These are phyloP conservation scores for Mortierella polycephala DNA, from an alignment of 371 early-diverging fungal genomes.

Conservation along the genomic window DNA sequence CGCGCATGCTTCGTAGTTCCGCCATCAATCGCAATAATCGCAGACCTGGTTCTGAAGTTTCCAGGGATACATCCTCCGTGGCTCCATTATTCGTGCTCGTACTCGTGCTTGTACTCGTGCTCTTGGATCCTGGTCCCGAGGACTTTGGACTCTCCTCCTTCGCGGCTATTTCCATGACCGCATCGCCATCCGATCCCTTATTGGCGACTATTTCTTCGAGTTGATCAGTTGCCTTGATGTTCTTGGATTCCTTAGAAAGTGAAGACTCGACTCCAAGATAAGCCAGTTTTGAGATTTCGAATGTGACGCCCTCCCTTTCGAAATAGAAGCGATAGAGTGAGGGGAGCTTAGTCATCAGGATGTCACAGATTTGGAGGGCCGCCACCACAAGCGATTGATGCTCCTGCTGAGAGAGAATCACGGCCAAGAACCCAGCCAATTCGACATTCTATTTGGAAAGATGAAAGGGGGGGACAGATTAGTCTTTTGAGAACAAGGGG, in stretches of 20 bases:
- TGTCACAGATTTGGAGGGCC: slow-evolving; percentile 65
- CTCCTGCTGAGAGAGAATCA: slow-evolving; percentile 69
- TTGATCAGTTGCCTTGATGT: not conserved
- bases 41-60: slow-evolving; percentile 1
- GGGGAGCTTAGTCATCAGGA: slow-evolving; percentile 69
- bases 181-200: not conserved
- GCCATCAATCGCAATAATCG: slow-evolving; percentile 23
- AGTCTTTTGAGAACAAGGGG: not conserved
- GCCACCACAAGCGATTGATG: slow-evolving; percentile 65
- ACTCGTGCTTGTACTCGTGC: not conserved
- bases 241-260: slow-evolving; percentile 18
- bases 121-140: not conserved
- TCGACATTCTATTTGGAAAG: slow-evolving; percentile 49
- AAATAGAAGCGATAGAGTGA: slow-evolving; percentile 64
- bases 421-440: slow-evolving; percentile 69
- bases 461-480: not conserved
- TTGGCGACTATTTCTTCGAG: not conserved
- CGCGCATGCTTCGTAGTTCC: slow-evolving; percentile 25
- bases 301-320: slow-evolving; percentile 72
- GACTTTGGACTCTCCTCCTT: not conserved
- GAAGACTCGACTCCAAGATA: slow-evolving; percentile 28
- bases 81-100: not conserved
- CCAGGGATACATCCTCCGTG: not conserved
- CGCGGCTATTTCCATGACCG: not conserved
- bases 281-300: slow-evolving; percentile 65